A percentile compares a stretch with the other conserved stretches of the same genome.
Evolutionary conservation across 768 basidiomycete species (phyloP).

Genomic region (Podaxis sp.): DNA sequence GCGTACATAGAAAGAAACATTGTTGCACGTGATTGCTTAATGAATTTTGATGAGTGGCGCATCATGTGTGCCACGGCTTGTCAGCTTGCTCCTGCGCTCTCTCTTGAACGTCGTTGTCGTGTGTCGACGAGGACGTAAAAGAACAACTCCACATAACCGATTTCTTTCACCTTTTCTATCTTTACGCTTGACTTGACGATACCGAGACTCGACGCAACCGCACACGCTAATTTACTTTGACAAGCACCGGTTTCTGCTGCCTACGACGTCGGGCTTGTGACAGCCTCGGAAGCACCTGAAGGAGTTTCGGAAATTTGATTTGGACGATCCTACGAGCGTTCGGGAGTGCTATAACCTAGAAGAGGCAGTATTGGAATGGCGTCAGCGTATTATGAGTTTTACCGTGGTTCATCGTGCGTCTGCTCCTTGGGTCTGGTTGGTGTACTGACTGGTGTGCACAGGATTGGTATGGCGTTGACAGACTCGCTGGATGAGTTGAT

Average conservation of each 20-base stretch:
- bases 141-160: too few species aligned
- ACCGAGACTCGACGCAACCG: too few species aligned
- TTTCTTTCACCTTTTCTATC: too few species aligned
- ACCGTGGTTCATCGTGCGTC: slow-evolving; percentile 86
- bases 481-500: slow-evolving; percentile 99
- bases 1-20: too few species aligned
- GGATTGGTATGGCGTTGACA: slow-evolving; percentile 95
- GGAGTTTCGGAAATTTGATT: neutral
- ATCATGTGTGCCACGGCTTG: neutral
- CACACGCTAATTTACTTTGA: too few species aligned
- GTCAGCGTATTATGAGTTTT: slow-evolving; percentile 89
- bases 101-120: neutral
- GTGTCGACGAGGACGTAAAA: too few species aligned
- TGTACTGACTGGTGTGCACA: slow-evolving; percentile 27
- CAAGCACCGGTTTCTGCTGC: too few species aligned
- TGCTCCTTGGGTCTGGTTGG: slow-evolving; percentile 2
- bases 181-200: too few species aligned
- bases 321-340: too few species aligned
- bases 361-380: slow-evolving; percentile 45
- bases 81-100: neutral
- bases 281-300: neutral
- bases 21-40: too few species aligned
- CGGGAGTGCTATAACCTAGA: neutral
- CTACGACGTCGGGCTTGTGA: too few species aligned
- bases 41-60: neutral